Percentiles rank a stretch among this genome's conserved stretches.
phyloP scores from a whole-genome alignment of 1,284 basidiomycete genomes.

The Amylostereum areolatum region DNA sequence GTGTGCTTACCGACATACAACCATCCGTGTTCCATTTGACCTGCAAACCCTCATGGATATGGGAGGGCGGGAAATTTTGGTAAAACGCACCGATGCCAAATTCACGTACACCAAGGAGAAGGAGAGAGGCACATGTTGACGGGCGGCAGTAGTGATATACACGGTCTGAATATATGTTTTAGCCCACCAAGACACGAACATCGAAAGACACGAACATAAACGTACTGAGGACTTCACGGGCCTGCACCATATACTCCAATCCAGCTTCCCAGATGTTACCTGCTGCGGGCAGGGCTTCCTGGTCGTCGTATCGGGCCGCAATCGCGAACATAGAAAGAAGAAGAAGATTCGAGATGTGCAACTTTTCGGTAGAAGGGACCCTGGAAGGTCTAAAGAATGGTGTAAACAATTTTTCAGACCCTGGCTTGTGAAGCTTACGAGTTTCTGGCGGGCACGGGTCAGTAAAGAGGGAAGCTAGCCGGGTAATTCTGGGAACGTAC shows the following conservation, averaged over 20 bases:
- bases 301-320: constrained; percentile 63
- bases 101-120: constrained; percentile 76
- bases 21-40: constrained; percentile 79
- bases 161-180: constrained; percentile 36
- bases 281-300: constrained; percentile 35
- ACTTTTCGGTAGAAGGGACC: neutral
- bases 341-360: constrained; percentile 57
- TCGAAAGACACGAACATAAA: neutral
- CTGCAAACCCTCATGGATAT: constrained; percentile 16
- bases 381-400: too few relatives aligned
- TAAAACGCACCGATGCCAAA: constrained; percentile 63
- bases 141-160: constrained; percentile 61
- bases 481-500: constrained; percentile 28
- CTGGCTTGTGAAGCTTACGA: too few relatives aligned
- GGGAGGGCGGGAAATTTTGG: too few relatives aligned
- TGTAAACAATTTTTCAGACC: too few relatives aligned
- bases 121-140: constrained; percentile 70
- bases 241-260: constrained; percentile 59
- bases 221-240: constrained; percentile 64
- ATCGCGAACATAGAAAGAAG: constrained; percentile 77
- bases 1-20: constrained; percentile 58
- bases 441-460: neutral
- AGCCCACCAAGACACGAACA: constrained; percentile 3
- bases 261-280: constrained; percentile 69
- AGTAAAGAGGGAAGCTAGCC: neutral